phyloP scores from a whole-genome alignment of 2,329 filamentous ascomycete genomes.

The Aspergillus costaricaensis region DNA sequence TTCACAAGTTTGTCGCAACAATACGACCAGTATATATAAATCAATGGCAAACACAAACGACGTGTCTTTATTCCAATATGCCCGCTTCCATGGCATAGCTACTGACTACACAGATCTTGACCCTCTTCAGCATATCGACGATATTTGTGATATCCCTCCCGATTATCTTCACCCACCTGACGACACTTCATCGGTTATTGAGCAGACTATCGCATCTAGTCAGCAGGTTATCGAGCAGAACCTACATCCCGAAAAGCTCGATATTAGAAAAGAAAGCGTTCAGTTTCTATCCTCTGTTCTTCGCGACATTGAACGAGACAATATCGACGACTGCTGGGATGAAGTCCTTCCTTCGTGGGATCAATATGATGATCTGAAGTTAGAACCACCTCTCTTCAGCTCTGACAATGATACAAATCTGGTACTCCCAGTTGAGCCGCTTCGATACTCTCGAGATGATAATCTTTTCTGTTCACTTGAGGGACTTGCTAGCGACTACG shows the following conservation, averaged over 20 bases:
- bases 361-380: slow-evolving; percentile 36
- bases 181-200: slow-evolving; percentile 22
- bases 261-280: slow-evolving; percentile 32
- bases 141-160: slow-evolving; percentile 17
- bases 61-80: slow-evolving; percentile 50
- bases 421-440: slow-evolving; percentile 37
- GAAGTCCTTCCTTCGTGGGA: slow-evolving; percentile 23
- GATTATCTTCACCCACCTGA: slow-evolving; percentile 9
- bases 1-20: neutral
- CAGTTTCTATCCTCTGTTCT: slow-evolving; percentile 35
- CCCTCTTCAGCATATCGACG: slow-evolving; percentile 23
- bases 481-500: neutral
- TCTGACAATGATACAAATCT: slow-evolving; percentile 48
- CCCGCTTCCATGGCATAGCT: slow-evolving; percentile 48
- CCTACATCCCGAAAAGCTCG: slow-evolving; percentile 35
- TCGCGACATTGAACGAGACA: slow-evolving; percentile 16
- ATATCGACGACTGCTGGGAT: slow-evolving; percentile 20
- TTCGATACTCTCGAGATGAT: neutral
- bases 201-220: slow-evolving; percentile 11
- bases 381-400: slow-evolving; percentile 51
- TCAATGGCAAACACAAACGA: slow-evolving; percentile 26
- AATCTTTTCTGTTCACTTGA: neutral
- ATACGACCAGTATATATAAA: neutral
- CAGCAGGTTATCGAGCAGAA: slow-evolving; percentile 15
- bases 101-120: slow-evolving; percentile 37